Evolutionary conservation across 1,139 yeast genomes (phyloP).

Genomic region (Saccharomycopsis crataegensis): DNA sequence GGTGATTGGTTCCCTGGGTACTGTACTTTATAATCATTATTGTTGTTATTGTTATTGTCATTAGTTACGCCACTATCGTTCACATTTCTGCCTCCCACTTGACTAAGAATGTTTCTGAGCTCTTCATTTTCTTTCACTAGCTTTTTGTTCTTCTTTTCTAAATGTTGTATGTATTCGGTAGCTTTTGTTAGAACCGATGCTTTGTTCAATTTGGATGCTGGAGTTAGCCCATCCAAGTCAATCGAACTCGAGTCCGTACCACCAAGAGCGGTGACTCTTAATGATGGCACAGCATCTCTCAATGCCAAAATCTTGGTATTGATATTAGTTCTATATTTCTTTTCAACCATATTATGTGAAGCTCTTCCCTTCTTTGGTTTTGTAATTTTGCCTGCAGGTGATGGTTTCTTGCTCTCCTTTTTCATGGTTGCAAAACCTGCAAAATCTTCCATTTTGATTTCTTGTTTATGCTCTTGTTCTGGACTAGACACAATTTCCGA

Average conservation of each 20-base stretch:
- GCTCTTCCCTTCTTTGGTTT: constrained; percentile 37
- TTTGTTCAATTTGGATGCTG: constrained; percentile 53
- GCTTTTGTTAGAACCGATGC: constrained; percentile 57
- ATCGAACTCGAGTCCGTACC: constrained; percentile 28
- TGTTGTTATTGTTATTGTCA: neutral
- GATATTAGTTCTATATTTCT: constrained; percentile 69
- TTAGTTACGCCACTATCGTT: neutral
- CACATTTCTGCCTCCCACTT: neutral
- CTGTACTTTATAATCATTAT: neutral
- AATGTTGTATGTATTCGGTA: constrained; percentile 53
- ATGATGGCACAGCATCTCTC: constrained; percentile 68
- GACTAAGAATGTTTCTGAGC: constrained; percentile 23
- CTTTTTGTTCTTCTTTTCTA: constrained; percentile 42
- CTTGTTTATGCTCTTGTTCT: neutral
- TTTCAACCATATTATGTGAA: constrained; percentile 77
- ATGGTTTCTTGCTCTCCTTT: neutral
- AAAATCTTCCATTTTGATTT: neutral
- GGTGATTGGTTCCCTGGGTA: constrained; percentile 14
- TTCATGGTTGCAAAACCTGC: neutral
- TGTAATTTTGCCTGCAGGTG: neutral
- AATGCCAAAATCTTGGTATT: constrained; percentile 65
- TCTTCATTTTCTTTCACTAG: constrained; percentile 38
- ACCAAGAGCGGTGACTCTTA: constrained; percentile 33
- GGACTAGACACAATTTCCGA: too few relatives aligned
- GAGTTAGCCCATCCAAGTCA: constrained; percentile 56